Evolutionary conservation across 1,139 yeast species (phyloP), one percentile per base, ranked within the genome.

Genomic region (Scheffersomyces illinoinensis): DNA sequence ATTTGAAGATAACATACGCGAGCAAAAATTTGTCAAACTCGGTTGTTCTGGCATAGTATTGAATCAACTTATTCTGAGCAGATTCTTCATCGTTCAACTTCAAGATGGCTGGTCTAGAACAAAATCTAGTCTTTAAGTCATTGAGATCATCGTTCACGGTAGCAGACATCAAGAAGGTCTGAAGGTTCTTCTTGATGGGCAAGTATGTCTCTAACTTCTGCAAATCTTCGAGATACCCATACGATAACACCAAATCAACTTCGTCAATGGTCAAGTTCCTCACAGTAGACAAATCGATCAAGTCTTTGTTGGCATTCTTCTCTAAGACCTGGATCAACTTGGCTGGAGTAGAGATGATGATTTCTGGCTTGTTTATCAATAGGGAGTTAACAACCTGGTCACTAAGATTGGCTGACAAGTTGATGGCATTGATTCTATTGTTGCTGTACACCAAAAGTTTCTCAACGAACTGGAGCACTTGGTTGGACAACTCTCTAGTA

Each of bases 141-240:
- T 91, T 87, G 63, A 93, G 85, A 62, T 95, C 98, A 56, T 91
- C 97, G 70, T 88, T 91, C 60, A 96, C 78, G 3, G 99, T 96
- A 1, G 99, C 99, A 73, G 97, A 91, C 98, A 95, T 95, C 65
- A 96, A 79, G 76, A 93, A 93, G 1, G 96, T 89, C 76, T 96
- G 99, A 65, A 92, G 78, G 58, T 88, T 87, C 66, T 89, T 89
- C 71, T 87, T 88, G 57, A 88, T 81, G 14, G 96, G 95, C 63
- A 92, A 76, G 62, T 77, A 84, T 24, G 81, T 80, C 18, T 89
- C 84, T 62, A 95, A 81, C 65, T 84, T 85, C 58, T 82, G 76
- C 64, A 96, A 80, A 74, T 96, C 99, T 7, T 92, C 97, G 66
- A 87, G 85, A 72, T 95, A 92, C 19, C 99, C 99, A 72, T 91